phyloP scores from a whole-genome alignment of 352 stramenopile species.

The Pythium volutum region DNA sequence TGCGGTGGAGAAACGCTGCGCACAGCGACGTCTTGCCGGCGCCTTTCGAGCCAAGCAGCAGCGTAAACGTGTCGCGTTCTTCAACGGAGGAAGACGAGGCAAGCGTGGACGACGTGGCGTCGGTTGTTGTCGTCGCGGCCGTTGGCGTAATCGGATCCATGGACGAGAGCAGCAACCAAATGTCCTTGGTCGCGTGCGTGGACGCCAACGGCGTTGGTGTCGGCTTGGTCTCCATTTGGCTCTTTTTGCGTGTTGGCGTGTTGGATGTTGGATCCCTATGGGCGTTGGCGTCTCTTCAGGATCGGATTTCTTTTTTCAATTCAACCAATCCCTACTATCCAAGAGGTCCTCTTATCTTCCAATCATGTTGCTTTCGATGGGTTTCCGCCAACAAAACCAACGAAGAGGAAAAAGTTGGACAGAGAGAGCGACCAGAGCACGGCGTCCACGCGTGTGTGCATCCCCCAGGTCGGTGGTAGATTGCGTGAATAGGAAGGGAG shows the following conservation, averaged over 20 bases:
- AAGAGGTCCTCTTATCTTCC: no score
- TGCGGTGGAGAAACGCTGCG: conserved; percentile 57
- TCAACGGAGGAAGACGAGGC: conserved; percentile 26
- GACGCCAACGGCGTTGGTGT: not conserved
- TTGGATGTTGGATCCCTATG: no score
- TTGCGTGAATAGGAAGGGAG: no score
- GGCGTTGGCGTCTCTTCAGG: no score
- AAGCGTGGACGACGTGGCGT: not conserved
- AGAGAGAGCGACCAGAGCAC: no score
- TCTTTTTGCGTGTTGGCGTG: not conserved
- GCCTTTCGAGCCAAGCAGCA: conserved; percentile 61
- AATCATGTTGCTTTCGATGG: no score
- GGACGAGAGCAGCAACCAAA: conserved; percentile 64
- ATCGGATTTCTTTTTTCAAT: no score
- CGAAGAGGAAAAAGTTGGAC: no score
- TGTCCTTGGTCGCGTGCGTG: conserved; percentile 47
- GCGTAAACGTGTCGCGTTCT: conserved; percentile 68
- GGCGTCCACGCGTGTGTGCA: no score
- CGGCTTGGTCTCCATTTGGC: conserved; percentile 9
- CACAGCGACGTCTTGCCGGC: conserved; percentile 85
- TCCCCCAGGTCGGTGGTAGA: no score
- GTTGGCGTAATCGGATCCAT: conserved; percentile 39
- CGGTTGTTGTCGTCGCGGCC: conserved; percentile 14
- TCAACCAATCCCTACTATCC: no score
- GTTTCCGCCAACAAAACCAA: no score